Evolutionary conservation across 148 eudicot genomes (phyloP).

Genomic region (Diospyros kaki): DNA sequence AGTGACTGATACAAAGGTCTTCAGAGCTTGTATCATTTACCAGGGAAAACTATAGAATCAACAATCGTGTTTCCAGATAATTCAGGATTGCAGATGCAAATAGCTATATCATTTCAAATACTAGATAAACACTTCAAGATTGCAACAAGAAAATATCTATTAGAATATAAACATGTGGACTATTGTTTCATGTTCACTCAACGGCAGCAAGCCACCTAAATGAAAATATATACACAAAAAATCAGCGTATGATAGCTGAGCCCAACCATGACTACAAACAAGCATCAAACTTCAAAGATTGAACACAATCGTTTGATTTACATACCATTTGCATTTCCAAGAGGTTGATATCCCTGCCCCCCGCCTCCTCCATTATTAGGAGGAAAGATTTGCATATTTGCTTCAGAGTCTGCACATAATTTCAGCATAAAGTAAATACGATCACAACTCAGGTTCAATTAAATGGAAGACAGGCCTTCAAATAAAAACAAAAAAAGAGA

Average conservation of each 20-base stretch:
- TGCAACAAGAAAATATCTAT: neutral
- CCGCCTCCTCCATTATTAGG: constrained; percentile 50
- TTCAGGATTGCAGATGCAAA: constrained; percentile 1
- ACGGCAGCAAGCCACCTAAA: constrained; percentile 3
- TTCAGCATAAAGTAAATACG: constrained; percentile 1
- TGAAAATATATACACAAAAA: neutral
- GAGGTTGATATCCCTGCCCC: constrained; percentile 60
- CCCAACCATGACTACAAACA: neutral
- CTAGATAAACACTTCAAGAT: neutral
- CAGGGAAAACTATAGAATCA: neutral
- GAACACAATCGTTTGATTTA: neutral
- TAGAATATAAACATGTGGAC: neutral
- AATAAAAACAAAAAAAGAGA: neutral
- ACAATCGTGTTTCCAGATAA: neutral
- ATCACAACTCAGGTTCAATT: constrained; percentile 2
- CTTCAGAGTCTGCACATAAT: constrained; percentile 57
- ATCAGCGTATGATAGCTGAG: neutral
- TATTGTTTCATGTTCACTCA: neutral
- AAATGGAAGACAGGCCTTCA: neutral
- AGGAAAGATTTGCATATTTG: constrained; percentile 67
- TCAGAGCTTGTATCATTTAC: no score
- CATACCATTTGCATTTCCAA: constrained; percentile 61
- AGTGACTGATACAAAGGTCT: no score
- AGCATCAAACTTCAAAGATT: neutral
- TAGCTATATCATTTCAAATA: neutral